Evolutionary conservation across 2,329 filamentous ascomycete genomes (phyloP).

Genomic region (Ophiostoma australiae): DNA sequence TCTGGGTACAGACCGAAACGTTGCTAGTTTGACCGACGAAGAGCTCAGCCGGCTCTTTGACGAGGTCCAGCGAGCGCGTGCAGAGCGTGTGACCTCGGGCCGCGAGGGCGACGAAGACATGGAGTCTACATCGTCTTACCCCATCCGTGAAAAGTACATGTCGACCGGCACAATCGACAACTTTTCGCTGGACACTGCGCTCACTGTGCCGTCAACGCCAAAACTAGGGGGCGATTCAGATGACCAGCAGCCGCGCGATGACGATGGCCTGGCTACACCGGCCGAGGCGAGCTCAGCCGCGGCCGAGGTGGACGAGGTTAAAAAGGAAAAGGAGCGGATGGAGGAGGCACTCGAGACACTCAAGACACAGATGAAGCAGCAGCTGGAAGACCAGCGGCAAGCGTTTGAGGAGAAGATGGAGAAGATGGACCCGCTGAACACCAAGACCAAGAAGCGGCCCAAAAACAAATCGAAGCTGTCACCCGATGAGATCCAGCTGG

Average conservation of each 20-base stretch:
- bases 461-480: conserved; percentile 61
- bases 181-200: conserved; percentile 86
- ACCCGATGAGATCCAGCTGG: conserved; percentile 66
- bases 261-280: conserved; percentile 43
- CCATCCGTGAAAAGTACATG: conserved; percentile 88
- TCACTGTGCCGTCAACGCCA: conserved; percentile 93
- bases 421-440: conserved; percentile 57
- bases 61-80: conserved; percentile 83
- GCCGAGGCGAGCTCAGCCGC: conserved; percentile 60
- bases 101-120: conserved; percentile 83
- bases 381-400: conserved; percentile 76
- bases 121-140: conserved; percentile 83
- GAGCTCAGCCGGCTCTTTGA: conserved; percentile 91
- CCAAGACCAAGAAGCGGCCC: conserved; percentile 50
- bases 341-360: conserved; percentile 71
- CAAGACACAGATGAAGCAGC: conserved; percentile 83
- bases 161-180: conserved; percentile 93
- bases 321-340: conserved; percentile 78
- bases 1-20: conserved; percentile 84
- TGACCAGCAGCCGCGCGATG: conserved; percentile 61
- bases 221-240: conserved; percentile 66
- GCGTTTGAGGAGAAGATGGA: conserved; percentile 81
- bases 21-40: conserved; percentile 84
- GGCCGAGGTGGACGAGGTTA: conserved; percentile 77
- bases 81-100: conserved; percentile 61